Base-by-base conservation (phyloP, 257 asterid genomes). In the Leptodermis oblonga region DNA sequence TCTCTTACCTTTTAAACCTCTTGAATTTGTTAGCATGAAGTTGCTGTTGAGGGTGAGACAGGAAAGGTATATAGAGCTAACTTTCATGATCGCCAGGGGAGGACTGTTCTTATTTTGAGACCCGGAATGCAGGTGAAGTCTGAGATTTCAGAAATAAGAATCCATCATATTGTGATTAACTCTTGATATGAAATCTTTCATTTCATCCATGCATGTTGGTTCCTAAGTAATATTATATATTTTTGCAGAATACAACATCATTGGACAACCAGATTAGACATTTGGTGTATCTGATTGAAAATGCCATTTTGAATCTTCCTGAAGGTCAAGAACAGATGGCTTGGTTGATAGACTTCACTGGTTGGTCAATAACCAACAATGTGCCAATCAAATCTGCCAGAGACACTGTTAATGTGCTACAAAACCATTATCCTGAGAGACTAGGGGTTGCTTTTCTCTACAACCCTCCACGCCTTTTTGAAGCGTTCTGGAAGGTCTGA, bases 291-390 rank as follows among this genome's bases (percentile, higher is more conserved):
- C 91, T 88, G 62, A 81, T 93, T 25, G 97, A 93, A 76, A 93
- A 93, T 68, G 96, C 99, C 18, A 83, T 90, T 71, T 88, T 88
- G 60, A 93, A 90, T 83, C 99, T 90, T 74, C 96, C 96, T 6
- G 95, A 87, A 86, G 97, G 86, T 33, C 96, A 93, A 77, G 95
- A 87, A 63, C 96, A 93, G 78, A 88, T 90, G 96, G 85, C 95
- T 14, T 93, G 99, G 99, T 74, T 93, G 62, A 90, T 93, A 68
- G 97, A 93, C 83, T 93, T 90, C 83, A 80, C 96, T 3, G 95
- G 96, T 43, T 93, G 92, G 96, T 90, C 97, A 65, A 26, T 90
- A 51, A 88, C 78, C 84, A 87, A 72, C 65, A 90, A 82, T 39
- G 94, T 93, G 65, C 92, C 99, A 7, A 75, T 88, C 70, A 93